phyloP scores from a whole-genome alignment of 345 rosid genomes.

The Limnanthes douglasii region DNA sequence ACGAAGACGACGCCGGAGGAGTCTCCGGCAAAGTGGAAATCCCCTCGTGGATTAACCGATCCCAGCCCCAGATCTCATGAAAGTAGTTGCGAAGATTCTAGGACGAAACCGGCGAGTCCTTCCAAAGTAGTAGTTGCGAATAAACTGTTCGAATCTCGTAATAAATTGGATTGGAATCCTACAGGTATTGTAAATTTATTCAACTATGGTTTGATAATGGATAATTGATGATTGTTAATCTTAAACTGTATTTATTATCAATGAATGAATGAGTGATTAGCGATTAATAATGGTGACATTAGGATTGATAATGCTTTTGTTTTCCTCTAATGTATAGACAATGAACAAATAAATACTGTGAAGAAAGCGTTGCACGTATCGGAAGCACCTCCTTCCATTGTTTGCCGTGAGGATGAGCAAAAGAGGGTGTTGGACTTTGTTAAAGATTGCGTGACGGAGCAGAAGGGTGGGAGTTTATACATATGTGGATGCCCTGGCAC shows the following conservation, averaged over 20 bases:
- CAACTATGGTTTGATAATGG: background rate
- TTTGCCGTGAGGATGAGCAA: conserved; percentile 78
- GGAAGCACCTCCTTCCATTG: conserved; percentile 36
- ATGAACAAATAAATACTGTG: conserved; percentile 41
- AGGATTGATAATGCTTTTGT: no score
- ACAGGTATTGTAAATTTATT: no score
- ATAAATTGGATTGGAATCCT: conserved; percentile 41
- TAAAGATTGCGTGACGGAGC: conserved; percentile 32
- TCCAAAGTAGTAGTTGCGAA: conserved; percentile 14
- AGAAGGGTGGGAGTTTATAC: conserved; percentile 68
- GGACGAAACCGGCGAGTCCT: conserved; percentile 1
- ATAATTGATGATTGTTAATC: background rate
- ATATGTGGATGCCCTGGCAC: conserved; percentile 85
- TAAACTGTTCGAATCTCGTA: conserved; percentile 11
- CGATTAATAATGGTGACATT: no score
- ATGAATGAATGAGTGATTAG: no score
- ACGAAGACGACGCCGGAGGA: background rate
- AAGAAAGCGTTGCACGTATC: conserved; percentile 78
- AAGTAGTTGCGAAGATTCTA: conserved; percentile 14
- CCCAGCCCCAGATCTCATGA: conserved; percentile 22
- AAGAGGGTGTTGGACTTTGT: conserved; percentile 51
- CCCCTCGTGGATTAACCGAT: conserved; percentile 28
- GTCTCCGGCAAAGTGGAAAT: no score
- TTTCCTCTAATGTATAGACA: conserved; percentile 19
- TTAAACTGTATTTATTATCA: no score